Evolutionary conservation across 2,329 filamentous ascomycete genomes (phyloP), one percentile per base, ranked within the genome.

Genomic region (Neonectria sp.): DNA sequence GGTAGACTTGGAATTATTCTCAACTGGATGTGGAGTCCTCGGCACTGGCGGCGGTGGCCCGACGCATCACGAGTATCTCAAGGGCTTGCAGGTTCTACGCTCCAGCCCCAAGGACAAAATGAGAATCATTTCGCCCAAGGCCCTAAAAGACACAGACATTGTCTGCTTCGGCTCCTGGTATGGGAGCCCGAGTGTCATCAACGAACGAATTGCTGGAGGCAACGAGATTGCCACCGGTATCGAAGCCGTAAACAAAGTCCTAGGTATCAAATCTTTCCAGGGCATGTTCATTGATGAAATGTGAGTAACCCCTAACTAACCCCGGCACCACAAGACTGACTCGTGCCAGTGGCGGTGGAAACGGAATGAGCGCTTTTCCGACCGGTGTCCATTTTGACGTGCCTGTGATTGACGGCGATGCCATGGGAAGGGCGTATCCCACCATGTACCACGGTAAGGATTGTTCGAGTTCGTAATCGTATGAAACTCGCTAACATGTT

Each of bases 161-260:
- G 77, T 83, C 4, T 82, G 82, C 48, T 82, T 84, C 45, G 83
- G 83, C 0, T 82, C 82, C 0, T 84, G 83, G 77, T 85, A 85
- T 49, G 84, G 83, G 3, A 82, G 81, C 37, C 82, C 82, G 0
- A 82, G 79, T 24, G 81, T 83, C 11, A 80, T 80, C 46, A 81
- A 80, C 37, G 81, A 83, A 71, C 76, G 79, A 0, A 74, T 83
- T 1, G 75, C 77, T 1, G 74, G 74, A 1, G 82, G 82, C 4
- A 79, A 71, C 17, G 82, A 82, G 67, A 82, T 82, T 25, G 72
- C 77, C 24, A 73, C 70, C 3, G 82, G 80, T 1, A 80, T 82
- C 51, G 77, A 82, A 46, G 79, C 79, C 3, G 68, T 81, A 2
- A 78, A 75, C 13, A 79, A 76, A 49, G 74, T 81, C 11, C 56